Base-by-base conservation (phyloP, 768 basidiomycete genomes). In the Mycena venus region DNA sequence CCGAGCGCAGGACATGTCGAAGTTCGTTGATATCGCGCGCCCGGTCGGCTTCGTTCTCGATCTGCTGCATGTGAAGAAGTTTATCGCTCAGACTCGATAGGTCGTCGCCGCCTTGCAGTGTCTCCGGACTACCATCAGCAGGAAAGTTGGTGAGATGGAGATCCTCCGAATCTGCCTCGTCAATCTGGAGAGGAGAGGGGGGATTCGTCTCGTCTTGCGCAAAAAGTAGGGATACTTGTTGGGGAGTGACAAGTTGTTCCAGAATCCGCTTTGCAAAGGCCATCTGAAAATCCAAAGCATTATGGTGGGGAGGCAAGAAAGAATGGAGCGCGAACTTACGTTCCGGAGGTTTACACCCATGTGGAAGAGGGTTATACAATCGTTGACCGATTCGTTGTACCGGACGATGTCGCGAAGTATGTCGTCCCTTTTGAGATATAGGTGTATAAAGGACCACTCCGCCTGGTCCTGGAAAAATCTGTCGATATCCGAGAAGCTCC, bases 381-480 rank as follows among this genome's bases (percentile, higher is more conserved):
- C 88, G 19, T 80, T 82, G 38, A 92, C 83, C 2, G 83, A 82
- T 8, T 84, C 78, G 47, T 89, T 85, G 34, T 88, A 88, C 4
- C 77, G 80, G 0, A 70, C 66, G n/a, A 92, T 86, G 38, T 84
- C 83, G 4, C 83, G 79, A 25, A 80, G 76, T n/a, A 88, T 88
- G 62, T 92, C 91, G 32, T 90, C 89, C 40, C 88, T 86, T 75
- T 87, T 86, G 47, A 91, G 81, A 77, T 90, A 92, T 3, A 88
- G 85, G 77, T 89, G 88, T 73, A 92, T 79, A 80, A 92, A 92
- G 1, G 91, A 86, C 14, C 89, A 78, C 31, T 85, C 80, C 8
- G 84, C 82, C 59, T 89, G 86, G 44, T 85, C 87, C 64, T 84
- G 75, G 10, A 91, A 81, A 68, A 91, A 85, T 10, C 73, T 56